Conservation (phyloP, 306 rosid genomes). For the Oemleria cerasiformis region DNA sequence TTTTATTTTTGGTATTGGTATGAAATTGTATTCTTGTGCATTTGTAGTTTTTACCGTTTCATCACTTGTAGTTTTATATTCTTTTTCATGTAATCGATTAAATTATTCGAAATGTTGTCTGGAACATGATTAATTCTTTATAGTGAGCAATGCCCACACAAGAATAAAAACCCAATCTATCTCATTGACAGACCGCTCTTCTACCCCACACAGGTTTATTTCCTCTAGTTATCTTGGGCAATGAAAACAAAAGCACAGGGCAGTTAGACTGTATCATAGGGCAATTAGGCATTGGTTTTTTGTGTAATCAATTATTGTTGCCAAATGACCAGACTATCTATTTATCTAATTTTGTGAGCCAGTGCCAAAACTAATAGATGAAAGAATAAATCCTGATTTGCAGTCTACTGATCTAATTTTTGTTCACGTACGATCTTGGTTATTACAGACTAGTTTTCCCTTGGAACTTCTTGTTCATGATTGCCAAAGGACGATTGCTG, state of each 20-base stretch:
- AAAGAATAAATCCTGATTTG: background rate
- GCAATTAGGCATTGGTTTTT: background rate
- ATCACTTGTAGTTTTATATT: background rate
- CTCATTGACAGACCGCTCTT: background rate
- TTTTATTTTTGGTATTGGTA: conserved; percentile 40
- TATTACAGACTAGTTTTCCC: background rate
- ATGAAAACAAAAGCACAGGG: background rate
- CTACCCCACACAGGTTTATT: background rate
- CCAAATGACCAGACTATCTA: background rate
- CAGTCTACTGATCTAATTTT: background rate
- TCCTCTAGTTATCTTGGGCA: background rate
- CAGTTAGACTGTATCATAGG: background rate
- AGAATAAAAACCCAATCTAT: background rate
- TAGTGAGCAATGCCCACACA: background rate
- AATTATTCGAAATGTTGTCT: background rate
- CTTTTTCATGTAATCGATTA: background rate
- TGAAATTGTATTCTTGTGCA: background rate
- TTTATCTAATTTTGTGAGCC: background rate
- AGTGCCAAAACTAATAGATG: background rate
- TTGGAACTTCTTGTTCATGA: background rate
- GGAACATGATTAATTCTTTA: background rate
- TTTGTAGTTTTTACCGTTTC: background rate
- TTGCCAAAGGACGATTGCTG: background rate
- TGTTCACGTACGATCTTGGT: background rate
- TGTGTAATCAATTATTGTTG: background rate